Percentiles rank a stretch among this genome's conserved stretches.
Evolutionary conservation across 192 early-diverging fungal species (phyloP).

Genomic region (Linnemannia elongata): DNA sequence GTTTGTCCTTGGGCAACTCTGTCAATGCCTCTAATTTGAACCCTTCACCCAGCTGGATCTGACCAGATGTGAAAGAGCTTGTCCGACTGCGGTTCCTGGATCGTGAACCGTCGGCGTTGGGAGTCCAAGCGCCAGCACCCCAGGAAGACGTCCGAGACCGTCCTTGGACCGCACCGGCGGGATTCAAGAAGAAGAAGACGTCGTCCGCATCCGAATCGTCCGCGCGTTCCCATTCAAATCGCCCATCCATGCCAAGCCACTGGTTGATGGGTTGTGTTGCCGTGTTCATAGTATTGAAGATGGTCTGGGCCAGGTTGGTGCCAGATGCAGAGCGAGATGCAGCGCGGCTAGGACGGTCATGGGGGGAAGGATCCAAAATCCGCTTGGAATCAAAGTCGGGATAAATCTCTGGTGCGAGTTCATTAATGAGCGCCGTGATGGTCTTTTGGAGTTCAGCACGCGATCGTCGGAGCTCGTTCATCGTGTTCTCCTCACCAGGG

Average conservation of each 20-base stretch:
- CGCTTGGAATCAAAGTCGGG: constrained; percentile 75
- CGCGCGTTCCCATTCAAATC: constrained; percentile 68
- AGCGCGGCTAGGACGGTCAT: constrained; percentile 43
- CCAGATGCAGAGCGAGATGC: constrained; percentile 46
- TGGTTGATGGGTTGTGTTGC: constrained; percentile 56
- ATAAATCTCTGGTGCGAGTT: constrained; percentile 86
- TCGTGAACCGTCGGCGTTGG: constrained; percentile 53
- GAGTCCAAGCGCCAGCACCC: constrained; percentile 49
- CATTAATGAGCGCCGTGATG: constrained; percentile 86
- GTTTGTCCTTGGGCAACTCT: constrained; percentile 51
- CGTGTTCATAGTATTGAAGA: constrained; percentile 36
- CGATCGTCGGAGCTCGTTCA: constrained; percentile 74
- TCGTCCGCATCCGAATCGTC: constrained; percentile 69
- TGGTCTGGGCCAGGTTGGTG: constrained; percentile 28
- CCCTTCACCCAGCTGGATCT: constrained; percentile 52
- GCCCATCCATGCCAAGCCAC: constrained; percentile 69
- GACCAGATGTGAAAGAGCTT: constrained; percentile 56
- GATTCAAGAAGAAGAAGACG: constrained; percentile 66
- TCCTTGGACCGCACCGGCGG: constrained; percentile 57
- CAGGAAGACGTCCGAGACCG: constrained; percentile 62
- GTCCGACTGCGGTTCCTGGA: constrained; percentile 62
- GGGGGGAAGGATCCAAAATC: constrained; percentile 51
- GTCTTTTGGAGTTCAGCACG: constrained; percentile 81
- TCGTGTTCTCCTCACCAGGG: constrained; percentile 64
- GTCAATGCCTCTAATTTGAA: constrained; percentile 68